Percentiles rank a stretch among this genome's conserved stretches.
These are phyloP conservation scores for Taiwanofungus camphoratus DNA, from an alignment of 1,284 basidiomycete species.

Conservation along the genomic window DNA sequence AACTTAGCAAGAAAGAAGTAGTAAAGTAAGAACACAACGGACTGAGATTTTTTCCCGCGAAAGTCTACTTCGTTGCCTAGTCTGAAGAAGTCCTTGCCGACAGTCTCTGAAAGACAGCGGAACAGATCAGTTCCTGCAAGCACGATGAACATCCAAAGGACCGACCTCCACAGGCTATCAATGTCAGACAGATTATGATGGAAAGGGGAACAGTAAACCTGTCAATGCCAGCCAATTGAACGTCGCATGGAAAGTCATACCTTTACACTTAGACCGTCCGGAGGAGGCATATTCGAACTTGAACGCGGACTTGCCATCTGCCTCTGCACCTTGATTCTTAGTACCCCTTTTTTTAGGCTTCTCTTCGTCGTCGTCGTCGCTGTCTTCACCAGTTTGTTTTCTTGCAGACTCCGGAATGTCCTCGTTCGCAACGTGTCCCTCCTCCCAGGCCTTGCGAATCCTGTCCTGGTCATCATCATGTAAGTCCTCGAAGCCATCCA, in stretches of 20 bases:
- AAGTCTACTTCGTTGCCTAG: conserved; percentile 74
- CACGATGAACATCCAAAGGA: too few species aligned
- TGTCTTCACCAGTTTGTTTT: conserved; percentile 46
- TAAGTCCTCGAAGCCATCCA: conserved; percentile 72
- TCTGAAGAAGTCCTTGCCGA: conserved; percentile 70
- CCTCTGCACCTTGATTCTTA: conserved; percentile 29
- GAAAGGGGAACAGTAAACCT: too few species aligned
- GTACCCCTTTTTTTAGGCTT: conserved; percentile 28
- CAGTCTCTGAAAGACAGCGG: conserved; percentile 31
- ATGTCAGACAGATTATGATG: background rate
- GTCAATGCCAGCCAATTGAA: too few species aligned
- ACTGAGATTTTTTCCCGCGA: conserved; percentile 67
- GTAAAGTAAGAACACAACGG: conserved; percentile 27
- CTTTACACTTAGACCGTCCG: conserved; percentile 26
- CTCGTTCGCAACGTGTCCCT: conserved; percentile 69
- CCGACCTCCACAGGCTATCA: conserved; percentile 50
- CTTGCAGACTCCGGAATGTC: conserved; percentile 72
- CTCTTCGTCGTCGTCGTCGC: conserved; percentile 38
- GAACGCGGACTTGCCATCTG: conserved; percentile 22
- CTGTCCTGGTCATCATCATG: conserved; percentile 59
- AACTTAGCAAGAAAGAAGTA: background rate
- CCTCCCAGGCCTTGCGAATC: conserved; percentile 63
- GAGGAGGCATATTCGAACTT: conserved; percentile 28
- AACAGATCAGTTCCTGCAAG: too few species aligned
- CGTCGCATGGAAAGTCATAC: conserved; percentile 12